These are phyloP conservation scores for Parietichytrium sp. DNA, from an alignment of 108 stramenopile species.

Conservation along the genomic window DNA sequence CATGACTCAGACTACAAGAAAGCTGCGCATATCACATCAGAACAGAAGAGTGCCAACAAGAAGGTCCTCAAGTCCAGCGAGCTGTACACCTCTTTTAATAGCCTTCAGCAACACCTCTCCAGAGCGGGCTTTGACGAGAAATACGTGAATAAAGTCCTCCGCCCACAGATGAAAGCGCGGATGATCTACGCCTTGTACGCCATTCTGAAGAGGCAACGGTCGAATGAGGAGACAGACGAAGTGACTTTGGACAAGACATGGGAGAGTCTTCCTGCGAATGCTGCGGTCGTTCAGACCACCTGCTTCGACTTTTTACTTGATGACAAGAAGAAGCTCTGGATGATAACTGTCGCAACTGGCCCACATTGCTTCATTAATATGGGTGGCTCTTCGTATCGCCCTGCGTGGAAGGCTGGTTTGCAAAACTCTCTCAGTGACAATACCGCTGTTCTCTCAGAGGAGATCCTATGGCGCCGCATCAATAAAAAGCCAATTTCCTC, in stretches of 20 bases:
- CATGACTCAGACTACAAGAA: conserved; percentile 39
- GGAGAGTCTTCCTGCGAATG: neutral
- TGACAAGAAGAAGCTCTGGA: conserved; percentile 29
- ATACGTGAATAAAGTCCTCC: conserved; percentile 1
- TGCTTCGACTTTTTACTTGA: conserved; percentile 31
- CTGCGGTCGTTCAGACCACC: neutral
- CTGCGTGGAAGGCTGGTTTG: neutral
- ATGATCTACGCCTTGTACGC: conserved; percentile 33
- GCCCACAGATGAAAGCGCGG: conserved; percentile 37
- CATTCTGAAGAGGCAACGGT: neutral
- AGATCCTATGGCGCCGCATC: conserved; percentile 32
- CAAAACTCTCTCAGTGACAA: neutral
- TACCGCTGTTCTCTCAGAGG: neutral
- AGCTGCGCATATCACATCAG: conserved; percentile 21
- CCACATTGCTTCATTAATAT: conserved; percentile 18
- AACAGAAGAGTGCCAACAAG: conserved; percentile 33
- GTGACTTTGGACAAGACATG: neutral
- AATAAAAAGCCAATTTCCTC: conserved; percentile 13
- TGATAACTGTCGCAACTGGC: conserved; percentile 18
- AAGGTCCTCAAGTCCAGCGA: conserved; percentile 35
- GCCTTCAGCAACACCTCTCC: neutral
- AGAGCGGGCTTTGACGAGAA: neutral
- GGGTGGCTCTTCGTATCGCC: conserved; percentile 17
- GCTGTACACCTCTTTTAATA: conserved; percentile 24
- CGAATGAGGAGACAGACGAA: neutral